Evolutionary conservation across 208 protist species (phyloP).

Genomic region (Acanthamoeba lenticulata): DNA sequence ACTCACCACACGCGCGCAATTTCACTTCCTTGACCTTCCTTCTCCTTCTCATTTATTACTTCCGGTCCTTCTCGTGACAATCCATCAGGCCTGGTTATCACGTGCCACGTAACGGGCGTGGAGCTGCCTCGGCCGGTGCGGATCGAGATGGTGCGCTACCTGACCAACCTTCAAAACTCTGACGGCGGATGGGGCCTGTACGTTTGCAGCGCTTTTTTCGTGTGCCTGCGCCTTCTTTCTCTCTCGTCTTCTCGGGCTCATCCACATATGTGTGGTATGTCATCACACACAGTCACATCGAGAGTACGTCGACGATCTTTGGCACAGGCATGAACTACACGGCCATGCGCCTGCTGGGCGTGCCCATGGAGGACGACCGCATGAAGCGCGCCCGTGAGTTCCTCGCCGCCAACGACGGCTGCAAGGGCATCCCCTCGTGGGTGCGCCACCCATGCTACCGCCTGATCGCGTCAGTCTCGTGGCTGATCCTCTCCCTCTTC

Average conservation of each 20-base stretch:
- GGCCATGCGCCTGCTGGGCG: constrained; percentile 93
- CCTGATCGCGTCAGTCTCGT: background rate
- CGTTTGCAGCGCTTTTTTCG: constrained; percentile 39
- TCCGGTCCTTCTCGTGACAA: too few relatives aligned
- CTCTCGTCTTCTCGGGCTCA: too few relatives aligned
- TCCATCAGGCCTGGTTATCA: constrained; percentile 94
- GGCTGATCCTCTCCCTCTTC: background rate
- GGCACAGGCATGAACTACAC: constrained; percentile 96
- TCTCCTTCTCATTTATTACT: too few relatives aligned
- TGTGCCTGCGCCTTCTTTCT: too few relatives aligned
- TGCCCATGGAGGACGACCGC: constrained; percentile 86
- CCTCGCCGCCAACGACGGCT: constrained; percentile 90
- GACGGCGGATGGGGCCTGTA: constrained; percentile 96
- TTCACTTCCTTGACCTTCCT: too few relatives aligned
- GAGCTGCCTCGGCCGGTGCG: constrained; percentile 78
- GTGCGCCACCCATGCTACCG: background rate
- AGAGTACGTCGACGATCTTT: constrained; percentile 96
- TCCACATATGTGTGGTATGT: too few relatives aligned
- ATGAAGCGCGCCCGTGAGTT: constrained; percentile 87
- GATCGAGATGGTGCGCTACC: constrained; percentile 94
- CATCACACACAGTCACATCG: constrained; percentile 92
- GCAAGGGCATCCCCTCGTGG: constrained; percentile 94
- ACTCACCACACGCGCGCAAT: background rate
- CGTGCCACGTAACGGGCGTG: constrained; percentile 89
- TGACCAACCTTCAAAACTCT: constrained; percentile 93